Evolutionary conservation across 2,329 filamentous ascomycete genomes (phyloP), one percentile per base, ranked within the genome.

Genomic region (Cladosporium oxysporum): DNA sequence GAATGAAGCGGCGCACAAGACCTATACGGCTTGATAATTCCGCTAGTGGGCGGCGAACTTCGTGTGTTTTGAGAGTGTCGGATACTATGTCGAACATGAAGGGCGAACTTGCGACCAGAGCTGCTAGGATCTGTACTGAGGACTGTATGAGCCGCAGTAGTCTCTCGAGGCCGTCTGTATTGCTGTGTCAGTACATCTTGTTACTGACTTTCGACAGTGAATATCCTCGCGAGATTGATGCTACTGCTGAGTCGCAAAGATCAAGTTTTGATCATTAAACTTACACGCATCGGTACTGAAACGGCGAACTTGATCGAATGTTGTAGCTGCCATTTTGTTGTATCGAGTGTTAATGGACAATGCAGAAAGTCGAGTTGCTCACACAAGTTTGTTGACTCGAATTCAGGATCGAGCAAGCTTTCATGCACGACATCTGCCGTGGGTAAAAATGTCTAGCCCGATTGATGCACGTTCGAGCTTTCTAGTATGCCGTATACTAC

Each of bases 271-370:
- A 14, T 7, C 29, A 6, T 8, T 5, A 1, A 5, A 58, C 59
- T 63, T 47, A 63, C 61, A 47, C 12, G 61, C 61, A 23, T 63
- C 61, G 6, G 61, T 63, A 41, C 31, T 47, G 28, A 63, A 63
- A 11, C 50, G 61, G 18, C 61, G 61, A 6, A 63, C 47, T n/a
- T 57, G 61, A 33, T 57, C 61, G 12, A 63, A 57, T 3, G 35
- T 47, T 26, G 50, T 44, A 11, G 28, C 59, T 5, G 21, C 26
- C 59, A 62, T 62, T 5, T 5, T 47, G 21, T 16, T 16, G 31
- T 11, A 21, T 33, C 18, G 26, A 55, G 7, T 33, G 28, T 21
- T 10, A 21, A 21, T 21, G 4, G n/a, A 47, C 10, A 23, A 23
- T 12, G 1, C 7, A 47, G n/a, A 3, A 47, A 3, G n/a, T 21